Evolutionary conservation across 352 stramenopile species (phyloP), one percentile per base, ranked within the genome.

Genomic region (Nothophytophthora sp.): DNA sequence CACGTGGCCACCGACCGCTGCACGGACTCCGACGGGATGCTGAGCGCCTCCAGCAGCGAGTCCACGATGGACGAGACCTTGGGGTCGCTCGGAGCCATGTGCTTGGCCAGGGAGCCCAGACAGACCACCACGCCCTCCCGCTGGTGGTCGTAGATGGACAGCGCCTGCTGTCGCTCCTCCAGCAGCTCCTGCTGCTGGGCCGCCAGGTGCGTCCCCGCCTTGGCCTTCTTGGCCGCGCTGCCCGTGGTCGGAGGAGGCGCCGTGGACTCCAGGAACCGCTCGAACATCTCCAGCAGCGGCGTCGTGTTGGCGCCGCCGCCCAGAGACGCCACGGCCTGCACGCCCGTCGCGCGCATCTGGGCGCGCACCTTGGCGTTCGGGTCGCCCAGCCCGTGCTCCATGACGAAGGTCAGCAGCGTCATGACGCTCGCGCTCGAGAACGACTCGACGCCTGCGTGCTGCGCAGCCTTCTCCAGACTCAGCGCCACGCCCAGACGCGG

Each of bases 1-100:
- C 91, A 98, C 33, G 76, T 84, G 12, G 95, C 86, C 0, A 98
- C 88, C 5, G 95, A 96, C 23, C 86, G 79, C 62, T 98, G 95
- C 22, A 98, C 93, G 12, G 89, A 89, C 58, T 98, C 95, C 5
- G 89, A 96, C 16, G 95, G 95, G 40, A 96, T 98, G 20, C 65
- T 76, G 33, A 98, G 76, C 15, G 92, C 73, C 50, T 96, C 86
- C 12, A 97, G 42, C 9, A 98, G 71, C 24, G 67, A 86, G 44
- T 96, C 78, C 22, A 96, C 79, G 44, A 96, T 97, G 28, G 65
- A 83, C 12, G 81, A 75, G 3, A 98, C 90, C 56, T 96, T 96
- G 3, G 87, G 81, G 48, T 98, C 89, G 15, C 60, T 80, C 51
- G 88, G 81, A 50, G 86, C 72, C 76, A 98, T 93, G 68, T 97